phyloP scores from a whole-genome alignment of 805 yeast species.

The Ogataea glucozyma region DNA sequence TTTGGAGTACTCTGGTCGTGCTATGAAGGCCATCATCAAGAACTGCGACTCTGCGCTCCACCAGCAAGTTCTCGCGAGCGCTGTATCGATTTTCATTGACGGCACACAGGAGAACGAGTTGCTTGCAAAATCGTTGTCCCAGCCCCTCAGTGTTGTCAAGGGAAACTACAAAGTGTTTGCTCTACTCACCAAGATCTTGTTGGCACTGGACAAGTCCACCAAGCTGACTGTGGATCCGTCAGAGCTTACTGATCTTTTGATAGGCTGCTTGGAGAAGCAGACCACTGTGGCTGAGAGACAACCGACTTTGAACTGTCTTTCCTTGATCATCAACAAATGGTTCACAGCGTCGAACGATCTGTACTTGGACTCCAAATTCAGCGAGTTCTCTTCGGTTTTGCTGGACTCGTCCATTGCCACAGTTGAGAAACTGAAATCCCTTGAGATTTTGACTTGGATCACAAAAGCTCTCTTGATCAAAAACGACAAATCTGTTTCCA shows the following conservation, averaged over 20 bases:
- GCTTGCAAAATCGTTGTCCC: conserved; percentile 21
- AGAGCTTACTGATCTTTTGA: conserved; percentile 20
- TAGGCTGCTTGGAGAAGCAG: conserved; percentile 19
- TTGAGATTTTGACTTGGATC: conserved; percentile 70
- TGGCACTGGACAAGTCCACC: conserved; percentile 50
- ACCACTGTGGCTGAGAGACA: conserved; percentile 41
- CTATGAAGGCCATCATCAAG: conserved; percentile 43
- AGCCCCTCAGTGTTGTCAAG: conserved; percentile 24
- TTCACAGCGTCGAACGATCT: conserved; percentile 14
- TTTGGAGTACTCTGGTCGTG: conserved; percentile 42
- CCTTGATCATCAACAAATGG: conserved; percentile 63
- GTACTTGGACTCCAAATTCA: conserved; percentile 19
- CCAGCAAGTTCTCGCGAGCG: conserved; percentile 44
- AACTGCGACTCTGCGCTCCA: conserved; percentile 45
- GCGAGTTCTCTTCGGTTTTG: conserved; percentile 1
- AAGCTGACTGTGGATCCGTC: conserved; percentile 25
- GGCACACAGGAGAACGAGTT: conserved; percentile 19
- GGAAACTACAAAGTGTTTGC: conserved; percentile 39
- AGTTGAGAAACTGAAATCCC: conserved; percentile 25
- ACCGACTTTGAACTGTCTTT: conserved; percentile 56
- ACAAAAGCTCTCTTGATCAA: conserved; percentile 68
- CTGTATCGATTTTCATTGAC: conserved; percentile 38
- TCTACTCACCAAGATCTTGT: conserved; percentile 46
- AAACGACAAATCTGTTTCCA: conserved; percentile 44
- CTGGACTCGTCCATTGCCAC: conserved; percentile 3